Evolutionary conservation across 139 green algal genomes (phyloP).

Genomic region (Bryopsis sp.): DNA sequence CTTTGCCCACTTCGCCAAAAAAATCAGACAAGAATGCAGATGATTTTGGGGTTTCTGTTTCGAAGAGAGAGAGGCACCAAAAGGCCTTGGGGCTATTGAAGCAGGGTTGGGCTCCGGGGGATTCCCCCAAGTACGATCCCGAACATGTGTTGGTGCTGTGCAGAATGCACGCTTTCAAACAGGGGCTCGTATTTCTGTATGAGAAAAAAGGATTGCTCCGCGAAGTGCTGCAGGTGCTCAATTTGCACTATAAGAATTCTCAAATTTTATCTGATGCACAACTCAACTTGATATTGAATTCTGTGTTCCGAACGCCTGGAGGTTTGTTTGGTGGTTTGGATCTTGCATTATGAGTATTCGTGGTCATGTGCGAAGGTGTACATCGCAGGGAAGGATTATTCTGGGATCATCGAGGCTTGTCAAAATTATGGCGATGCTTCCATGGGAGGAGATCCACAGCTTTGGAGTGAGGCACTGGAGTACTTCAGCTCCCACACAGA

Average conservation of each 20-base stretch:
- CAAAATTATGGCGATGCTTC: conserved; percentile 54
- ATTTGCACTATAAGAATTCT: not conserved
- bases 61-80: conserved; percentile 28
- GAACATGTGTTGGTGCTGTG: conserved; percentile 87
- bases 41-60: conserved; percentile 13
- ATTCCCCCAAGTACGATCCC: conserved; percentile 61
- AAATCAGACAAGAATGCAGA: not conserved
- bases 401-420: conserved; percentile 62
- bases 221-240: conserved; percentile 58
- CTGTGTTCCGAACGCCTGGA: not conserved
- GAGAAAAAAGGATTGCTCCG: conserved; percentile 67
- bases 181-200: conserved; percentile 82
- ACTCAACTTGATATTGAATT: not conserved
- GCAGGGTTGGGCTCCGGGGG: conserved; percentile 62
- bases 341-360: not conserved
- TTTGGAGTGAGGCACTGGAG: conserved; percentile 77
- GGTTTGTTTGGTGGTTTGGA: too few relatives aligned
- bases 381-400: conserved; percentile 57
- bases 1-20: too few relatives aligned
- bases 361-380: conserved; percentile 39
- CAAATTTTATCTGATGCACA: not conserved
- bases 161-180: conserved; percentile 54
- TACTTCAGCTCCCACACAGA: conserved; percentile 43
- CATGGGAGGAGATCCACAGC: conserved; percentile 59
- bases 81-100: conserved; percentile 77